Evolutionary conservation across 2,329 filamentous ascomycete genomes (phyloP).

Genomic region (Hypoxylon sp.): DNA sequence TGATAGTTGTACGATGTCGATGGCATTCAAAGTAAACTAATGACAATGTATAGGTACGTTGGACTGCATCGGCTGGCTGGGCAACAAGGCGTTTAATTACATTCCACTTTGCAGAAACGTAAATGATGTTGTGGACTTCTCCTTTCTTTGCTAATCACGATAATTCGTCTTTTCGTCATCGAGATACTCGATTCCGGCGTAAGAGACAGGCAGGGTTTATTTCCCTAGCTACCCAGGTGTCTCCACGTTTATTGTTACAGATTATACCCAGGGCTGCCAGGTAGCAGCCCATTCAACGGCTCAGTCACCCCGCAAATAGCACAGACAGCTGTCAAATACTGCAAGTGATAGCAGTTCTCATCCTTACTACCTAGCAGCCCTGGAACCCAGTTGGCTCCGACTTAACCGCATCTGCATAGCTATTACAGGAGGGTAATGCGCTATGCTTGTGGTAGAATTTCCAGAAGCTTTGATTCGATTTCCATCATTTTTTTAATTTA

Average conservation of each 20-base stretch:
- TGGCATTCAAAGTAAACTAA: slow-evolving; percentile 30
- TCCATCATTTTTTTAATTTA: not conserved
- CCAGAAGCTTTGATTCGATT: slow-evolving; percentile 25
- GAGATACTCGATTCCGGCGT: slow-evolving; percentile 12
- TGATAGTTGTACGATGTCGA: slow-evolving; percentile 2
- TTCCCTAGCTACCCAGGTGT: slow-evolving; percentile 7
- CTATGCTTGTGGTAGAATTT: slow-evolving; percentile 23
- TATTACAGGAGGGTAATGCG: slow-evolving; percentile 26
- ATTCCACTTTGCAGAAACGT: slow-evolving; percentile 36
- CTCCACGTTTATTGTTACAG: not conserved
- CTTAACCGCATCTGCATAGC: slow-evolving; percentile 13
- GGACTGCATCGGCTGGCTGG: slow-evolving; percentile 43
- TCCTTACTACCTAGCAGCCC: not conserved
- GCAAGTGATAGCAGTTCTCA: slow-evolving; percentile 24
- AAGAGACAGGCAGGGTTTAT: slow-evolving; percentile 1
- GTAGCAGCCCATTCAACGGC: slow-evolving; percentile 11
- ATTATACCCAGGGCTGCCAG: slow-evolving; percentile 4
- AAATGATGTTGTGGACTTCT: slow-evolving; percentile 12
- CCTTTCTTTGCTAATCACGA: slow-evolving; percentile 19
- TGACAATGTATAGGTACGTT: slow-evolving; percentile 1
- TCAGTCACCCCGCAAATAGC: slow-evolving; percentile 34
- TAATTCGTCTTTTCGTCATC: slow-evolving; percentile 24
- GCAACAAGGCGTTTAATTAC: slow-evolving; percentile 51
- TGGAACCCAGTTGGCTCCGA: not conserved
- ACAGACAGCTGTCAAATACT: slow-evolving; percentile 37